Base-by-base conservation (phyloP, 163 green algal genomes). In the Prototheca cutis region DNA sequence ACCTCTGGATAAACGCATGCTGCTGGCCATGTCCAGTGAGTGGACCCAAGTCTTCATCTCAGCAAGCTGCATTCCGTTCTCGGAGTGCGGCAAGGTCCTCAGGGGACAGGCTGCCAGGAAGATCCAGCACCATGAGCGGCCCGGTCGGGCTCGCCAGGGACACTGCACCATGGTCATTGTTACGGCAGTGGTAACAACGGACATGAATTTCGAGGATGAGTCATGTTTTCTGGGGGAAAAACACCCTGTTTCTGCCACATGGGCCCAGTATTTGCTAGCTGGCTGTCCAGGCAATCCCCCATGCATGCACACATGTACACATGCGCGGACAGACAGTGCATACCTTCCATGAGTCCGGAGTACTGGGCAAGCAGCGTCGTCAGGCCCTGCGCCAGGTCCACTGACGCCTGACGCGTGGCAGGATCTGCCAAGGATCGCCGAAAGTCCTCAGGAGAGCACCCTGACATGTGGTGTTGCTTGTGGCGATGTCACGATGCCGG, bases 261-360 rank as follows among this genome's bases (percentile, higher is more conserved):
- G n/a, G n/a, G n/a, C n/a, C n/a, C n/a, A n/a, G n/a, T n/a, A n/a
- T n/a, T n/a, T n/a, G n/a, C n/a, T n/a, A n/a, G n/a, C n/a, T n/a
- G n/a, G n/a, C n/a, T n/a, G n/a, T n/a, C n/a, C n/a, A n/a, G n/a
- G n/a, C n/a, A n/a, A n/a, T n/a, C n/a, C n/a, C n/a, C n/a, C n/a
- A n/a, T n/a, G n/a, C n/a, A n/a, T n/a, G n/a, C n/a, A n/a, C n/a
- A n/a, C n/a, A n/a, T n/a, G n/a, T n/a, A n/a, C n/a, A n/a, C n/a
- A n/a, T n/a, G n/a, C n/a, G n/a, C n/a, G n/a, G n/a, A n/a, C n/a
- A n/a, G 13, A 25, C 4, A 19, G 42, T 25, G 29, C 55, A 25
- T 48, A 61, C 63, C 53, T 51, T 40, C 25, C 55, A 68, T 73
- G 29, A 70, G 63, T 4, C 63, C 63, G 34, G 32, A 64, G 55